Conservation (phyloP, 768 basidiomycete genomes). For the Trametes cingulata region DNA sequence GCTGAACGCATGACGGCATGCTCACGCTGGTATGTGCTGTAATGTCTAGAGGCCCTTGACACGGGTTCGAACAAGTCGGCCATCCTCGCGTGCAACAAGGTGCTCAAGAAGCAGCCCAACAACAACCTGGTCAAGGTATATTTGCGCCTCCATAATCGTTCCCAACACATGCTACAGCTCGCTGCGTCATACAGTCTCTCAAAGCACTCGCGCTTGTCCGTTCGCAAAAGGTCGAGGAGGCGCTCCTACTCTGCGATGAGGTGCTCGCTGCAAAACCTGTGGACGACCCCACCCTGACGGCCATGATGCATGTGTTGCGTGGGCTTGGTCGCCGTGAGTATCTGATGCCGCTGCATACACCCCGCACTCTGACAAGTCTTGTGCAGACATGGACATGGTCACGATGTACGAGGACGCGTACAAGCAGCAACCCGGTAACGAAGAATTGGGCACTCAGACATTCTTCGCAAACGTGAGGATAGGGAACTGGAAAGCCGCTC, state of each 20-base stretch:
- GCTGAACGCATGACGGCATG: conserved; percentile 1
- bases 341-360: background rate
- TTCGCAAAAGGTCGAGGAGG: conserved; percentile 84
- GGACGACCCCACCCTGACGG: conserved; percentile 71
- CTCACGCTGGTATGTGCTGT: conserved; percentile 1
- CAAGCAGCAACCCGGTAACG: conserved; percentile 77
- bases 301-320: conserved; percentile 83
- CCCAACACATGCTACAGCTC: background rate
- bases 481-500: conserved; percentile 83
- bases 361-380: background rate
- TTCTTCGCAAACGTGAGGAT: conserved; percentile 85
- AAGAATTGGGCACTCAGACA: conserved; percentile 80
- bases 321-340: conserved; percentile 68
- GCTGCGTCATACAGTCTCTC: conserved; percentile 53
- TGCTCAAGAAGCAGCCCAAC: conserved; percentile 83
- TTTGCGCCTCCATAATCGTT: background rate
- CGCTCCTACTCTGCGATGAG: conserved; percentile 76
- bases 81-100: conserved; percentile 80
- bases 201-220: conserved; percentile 85
- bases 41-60: conserved; percentile 72
- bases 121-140: conserved; percentile 70
- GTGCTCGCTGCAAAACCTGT: conserved; percentile 72
- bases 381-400: conserved; percentile 72
- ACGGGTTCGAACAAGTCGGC: conserved; percentile 86
- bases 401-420: conserved; percentile 86